Base-by-base conservation (phyloP, 2,329 filamentous ascomycete species). In the Pseudogymnoascus sp. region DNA sequence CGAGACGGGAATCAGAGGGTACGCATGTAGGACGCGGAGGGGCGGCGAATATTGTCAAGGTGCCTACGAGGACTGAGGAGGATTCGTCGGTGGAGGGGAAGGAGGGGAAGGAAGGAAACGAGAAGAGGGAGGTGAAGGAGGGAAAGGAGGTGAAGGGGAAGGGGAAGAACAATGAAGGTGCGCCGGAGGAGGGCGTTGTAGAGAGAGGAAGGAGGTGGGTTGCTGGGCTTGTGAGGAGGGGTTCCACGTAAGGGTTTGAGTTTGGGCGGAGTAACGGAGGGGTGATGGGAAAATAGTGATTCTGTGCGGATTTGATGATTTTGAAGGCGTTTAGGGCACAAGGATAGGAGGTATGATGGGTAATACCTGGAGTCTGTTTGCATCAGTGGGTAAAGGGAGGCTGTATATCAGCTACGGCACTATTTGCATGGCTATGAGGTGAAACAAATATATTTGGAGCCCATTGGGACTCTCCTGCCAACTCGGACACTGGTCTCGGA, bases 21-120 rank as follows among this genome's bases (percentile, higher is more conserved):
- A 82, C 84, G 64, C 86, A 91, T 73, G 82, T 85, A 70, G 90
- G 90, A 41, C 86, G 90, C 40, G 90, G 90, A 38, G 90, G 90
- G 62, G 87, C 88, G 19, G 89, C 88, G 66, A 93, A 93, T 75
- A 76, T 90, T 60, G 82, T 59, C 3, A 59, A 33, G 26, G 26
- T 59, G 24, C 26, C 53, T 16, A 59, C 26, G 53, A 59, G 53
- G 26, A 70, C 71, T 68, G 69, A 76, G 72, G 78, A 81, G 70
- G 60, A 67, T 6, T 7, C 24, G 53, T 24, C 28, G 2, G 28
- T 19, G 26, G 22, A 12, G 19, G 14, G 11, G 50, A 22, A 4
- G 50, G 33, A 59, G 10, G 28, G n/a, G 19, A 59, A 22, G 53
- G 53, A 33, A 8, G 31, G 6, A 2, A 38, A 35, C 16, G 53